These are phyloP conservation scores for Hypoxylon crocopeplum DNA, from an alignment of 495 filamentous ascomycete genomes.

Conservation along the genomic window DNA sequence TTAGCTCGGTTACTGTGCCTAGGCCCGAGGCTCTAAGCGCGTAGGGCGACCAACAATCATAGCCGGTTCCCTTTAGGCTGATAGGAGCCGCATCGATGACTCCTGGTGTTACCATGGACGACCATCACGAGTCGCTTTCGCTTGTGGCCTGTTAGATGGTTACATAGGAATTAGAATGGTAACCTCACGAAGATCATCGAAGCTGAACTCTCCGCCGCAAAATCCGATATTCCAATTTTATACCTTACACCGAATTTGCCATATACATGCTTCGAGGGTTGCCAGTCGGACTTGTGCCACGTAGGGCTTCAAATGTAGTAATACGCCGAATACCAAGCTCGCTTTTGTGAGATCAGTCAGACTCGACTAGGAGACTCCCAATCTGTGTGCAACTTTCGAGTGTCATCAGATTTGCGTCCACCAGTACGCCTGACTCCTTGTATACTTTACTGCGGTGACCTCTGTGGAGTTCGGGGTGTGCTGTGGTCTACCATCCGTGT, in stretches of 20 bases:
- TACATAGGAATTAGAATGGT: slow-evolving; percentile 6
- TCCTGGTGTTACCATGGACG: slow-evolving; percentile 10
- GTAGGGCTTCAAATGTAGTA: slow-evolving; percentile 3
- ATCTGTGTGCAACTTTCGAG: slow-evolving; percentile 29
- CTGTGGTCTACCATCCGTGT: background rate
- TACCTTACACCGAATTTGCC: background rate
- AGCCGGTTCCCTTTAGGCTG: background rate
- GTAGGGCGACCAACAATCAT: slow-evolving; percentile 8
- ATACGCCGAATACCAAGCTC: slow-evolving; percentile 10
- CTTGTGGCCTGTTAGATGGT: background rate
- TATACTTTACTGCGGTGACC: background rate
- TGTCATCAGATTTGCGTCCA: slow-evolving; percentile 2
- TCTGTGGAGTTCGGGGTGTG: background rate
- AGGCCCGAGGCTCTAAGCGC: slow-evolving; percentile 16
- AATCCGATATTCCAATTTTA: slow-evolving; percentile 3
- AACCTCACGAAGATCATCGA: slow-evolving; percentile 5
- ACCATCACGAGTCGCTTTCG: background rate
- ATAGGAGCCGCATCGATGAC: slow-evolving; percentile 20
- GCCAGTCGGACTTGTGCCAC: slow-evolving; percentile 1
- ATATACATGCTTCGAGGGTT: background rate
- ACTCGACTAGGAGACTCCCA: slow-evolving; percentile 5
- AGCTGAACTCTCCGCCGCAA: slow-evolving; percentile 3
- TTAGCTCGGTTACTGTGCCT: slow-evolving; percentile 28
- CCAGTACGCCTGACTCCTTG: slow-evolving; percentile 9
- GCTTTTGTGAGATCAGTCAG: background rate